Conservation (phyloP, 306 rosid genomes). For the Adenanthera pavonina region DNA sequence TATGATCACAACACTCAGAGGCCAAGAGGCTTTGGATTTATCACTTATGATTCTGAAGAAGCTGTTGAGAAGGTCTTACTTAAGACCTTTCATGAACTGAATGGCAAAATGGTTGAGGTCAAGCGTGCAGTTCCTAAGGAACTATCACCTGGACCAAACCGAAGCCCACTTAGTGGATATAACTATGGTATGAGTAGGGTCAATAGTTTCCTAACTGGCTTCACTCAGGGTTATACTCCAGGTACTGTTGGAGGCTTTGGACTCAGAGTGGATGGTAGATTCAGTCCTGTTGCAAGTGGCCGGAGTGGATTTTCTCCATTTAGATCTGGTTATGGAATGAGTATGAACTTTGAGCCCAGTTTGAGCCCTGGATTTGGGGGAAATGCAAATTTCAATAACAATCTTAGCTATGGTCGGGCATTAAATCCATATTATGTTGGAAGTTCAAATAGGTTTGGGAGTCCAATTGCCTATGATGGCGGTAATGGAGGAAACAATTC, state of each 20-base stretch:
- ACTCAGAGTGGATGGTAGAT: slow-evolving; percentile 76
- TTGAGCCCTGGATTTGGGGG: slow-evolving; percentile 81
- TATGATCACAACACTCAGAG: slow-evolving; percentile 98
- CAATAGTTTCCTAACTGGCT: slow-evolving; percentile 82
- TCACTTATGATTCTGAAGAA: slow-evolving; percentile 94
- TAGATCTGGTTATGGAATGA: slow-evolving; percentile 85
- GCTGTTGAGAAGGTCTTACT: slow-evolving; percentile 90
- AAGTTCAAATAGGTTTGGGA: slow-evolving; percentile 69
- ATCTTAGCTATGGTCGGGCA: slow-evolving; percentile 79
- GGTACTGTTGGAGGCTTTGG: slow-evolving; percentile 81
- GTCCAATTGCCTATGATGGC: slow-evolving; percentile 66
- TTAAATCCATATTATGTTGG: slow-evolving; percentile 69
- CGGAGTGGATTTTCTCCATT: slow-evolving; percentile 81
- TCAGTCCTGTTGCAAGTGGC: slow-evolving; percentile 82
- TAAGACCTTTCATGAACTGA: slow-evolving; percentile 89
- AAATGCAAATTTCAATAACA: slow-evolving; percentile 69
- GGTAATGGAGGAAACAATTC: slow-evolving; percentile 76
- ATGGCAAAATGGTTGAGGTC: slow-evolving; percentile 98
- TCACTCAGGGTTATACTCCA: slow-evolving; percentile 82
- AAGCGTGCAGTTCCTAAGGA: slow-evolving; percentile 99
- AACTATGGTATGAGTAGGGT: slow-evolving; percentile 79
- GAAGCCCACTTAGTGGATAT: slow-evolving; percentile 78
- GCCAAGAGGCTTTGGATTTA: slow-evolving; percentile 97
- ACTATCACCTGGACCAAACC: slow-evolving; percentile 85
- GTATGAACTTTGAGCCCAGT: slow-evolving; percentile 79